Percentiles rank a stretch among this genome's conserved stretches.
These are phyloP conservation scores for Dothideomycetes sp. DNA, from an alignment of 2,329 filamentous ascomycete genomes.

Conservation along the genomic window DNA sequence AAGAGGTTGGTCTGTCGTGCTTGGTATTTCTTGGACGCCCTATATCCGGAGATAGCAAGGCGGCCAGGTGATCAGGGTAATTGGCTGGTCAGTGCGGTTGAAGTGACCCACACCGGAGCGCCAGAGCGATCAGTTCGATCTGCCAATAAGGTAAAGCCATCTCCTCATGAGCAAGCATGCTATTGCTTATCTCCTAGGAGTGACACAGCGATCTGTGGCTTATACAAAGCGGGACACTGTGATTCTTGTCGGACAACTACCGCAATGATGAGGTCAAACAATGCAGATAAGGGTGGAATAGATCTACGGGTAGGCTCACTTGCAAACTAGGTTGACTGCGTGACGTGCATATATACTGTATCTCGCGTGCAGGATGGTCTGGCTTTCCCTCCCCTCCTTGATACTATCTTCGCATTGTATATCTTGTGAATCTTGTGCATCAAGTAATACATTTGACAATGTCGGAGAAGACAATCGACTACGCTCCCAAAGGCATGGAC, in stretches of 20 bases:
- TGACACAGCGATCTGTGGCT: background rate
- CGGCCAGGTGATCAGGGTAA: too few relatives aligned
- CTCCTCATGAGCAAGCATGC: background rate
- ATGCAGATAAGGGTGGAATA: too few relatives aligned
- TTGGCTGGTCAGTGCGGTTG: too few relatives aligned
- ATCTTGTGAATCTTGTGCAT: background rate
- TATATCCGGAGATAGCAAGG: too few relatives aligned
- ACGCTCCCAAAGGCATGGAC: background rate
- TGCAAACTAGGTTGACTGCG: too few relatives aligned
- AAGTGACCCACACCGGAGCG: background rate
- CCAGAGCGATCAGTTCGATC: background rate
- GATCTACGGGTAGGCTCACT: too few relatives aligned
- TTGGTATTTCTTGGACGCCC: too few relatives aligned
- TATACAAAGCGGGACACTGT: background rate
- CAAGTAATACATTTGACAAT: too few relatives aligned
- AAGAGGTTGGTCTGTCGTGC: too few relatives aligned
- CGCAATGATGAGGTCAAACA: background rate
- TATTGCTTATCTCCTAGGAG: background rate
- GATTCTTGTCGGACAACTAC: background rate
- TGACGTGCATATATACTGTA: background rate
- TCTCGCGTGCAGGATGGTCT: background rate
- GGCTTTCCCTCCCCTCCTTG: background rate
- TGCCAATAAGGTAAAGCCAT: background rate
- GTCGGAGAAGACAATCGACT: constrained; percentile 4
- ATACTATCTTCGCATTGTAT: background rate